Conservation (phyloP, 2,329 filamentous ascomycete species). For the Aspergillus brunneoviolaceus region DNA sequence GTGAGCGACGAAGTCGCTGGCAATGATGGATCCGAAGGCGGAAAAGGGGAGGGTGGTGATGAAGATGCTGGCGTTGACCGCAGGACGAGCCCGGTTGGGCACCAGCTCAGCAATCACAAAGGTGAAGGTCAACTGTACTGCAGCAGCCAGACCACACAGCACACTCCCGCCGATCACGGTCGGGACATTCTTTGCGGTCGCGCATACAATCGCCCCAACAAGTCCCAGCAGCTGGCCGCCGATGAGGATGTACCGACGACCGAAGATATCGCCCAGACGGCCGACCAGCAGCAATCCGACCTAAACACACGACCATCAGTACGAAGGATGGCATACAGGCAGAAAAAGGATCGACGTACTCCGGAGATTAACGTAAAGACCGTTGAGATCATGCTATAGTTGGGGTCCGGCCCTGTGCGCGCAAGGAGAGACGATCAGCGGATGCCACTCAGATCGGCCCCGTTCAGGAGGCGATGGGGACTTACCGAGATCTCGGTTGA, state of each 20-base stretch:
- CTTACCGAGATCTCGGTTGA: constrained; percentile 27
- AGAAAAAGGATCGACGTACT: constrained; percentile 5
- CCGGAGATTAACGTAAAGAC: constrained; percentile 25
- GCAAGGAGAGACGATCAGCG: not conserved
- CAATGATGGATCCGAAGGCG: constrained; percentile 47
- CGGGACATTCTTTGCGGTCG: constrained; percentile 37
- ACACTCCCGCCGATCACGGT: constrained; percentile 40
- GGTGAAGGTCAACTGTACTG: constrained; percentile 41
- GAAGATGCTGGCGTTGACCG: constrained; percentile 35
- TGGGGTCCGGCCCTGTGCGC: constrained; percentile 24
- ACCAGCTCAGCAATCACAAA: constrained; percentile 42
- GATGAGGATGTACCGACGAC: constrained; percentile 36
- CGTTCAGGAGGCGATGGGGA: not conserved
- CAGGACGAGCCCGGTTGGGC: constrained; percentile 38
- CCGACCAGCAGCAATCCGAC: constrained; percentile 35
- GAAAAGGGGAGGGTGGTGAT: constrained; percentile 32
- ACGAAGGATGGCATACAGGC: not conserved
- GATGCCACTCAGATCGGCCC: too few relatives aligned
- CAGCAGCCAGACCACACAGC: constrained; percentile 39
- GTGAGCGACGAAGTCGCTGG: constrained; percentile 45
- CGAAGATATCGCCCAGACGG: constrained; percentile 37
- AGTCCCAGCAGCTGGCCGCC: constrained; percentile 31
- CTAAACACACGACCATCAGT: not conserved
- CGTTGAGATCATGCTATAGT: constrained; percentile 29
- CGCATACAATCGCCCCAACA: constrained; percentile 40